These are phyloP conservation scores for Verticillium isaacii DNA, from an alignment of 2,329 filamentous ascomycete species.

Conservation along the genomic window DNA sequence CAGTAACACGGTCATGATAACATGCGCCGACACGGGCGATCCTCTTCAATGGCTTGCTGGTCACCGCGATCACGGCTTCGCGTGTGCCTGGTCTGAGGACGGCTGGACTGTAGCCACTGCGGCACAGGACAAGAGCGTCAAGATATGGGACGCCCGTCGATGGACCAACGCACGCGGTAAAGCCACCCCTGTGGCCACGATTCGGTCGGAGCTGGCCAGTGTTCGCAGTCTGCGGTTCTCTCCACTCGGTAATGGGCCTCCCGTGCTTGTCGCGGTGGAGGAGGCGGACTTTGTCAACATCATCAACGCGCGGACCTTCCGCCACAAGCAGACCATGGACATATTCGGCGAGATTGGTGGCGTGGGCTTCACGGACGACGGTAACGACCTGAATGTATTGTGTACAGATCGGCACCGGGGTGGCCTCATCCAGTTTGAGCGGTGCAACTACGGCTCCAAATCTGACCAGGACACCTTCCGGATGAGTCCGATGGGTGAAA, in stretches of 20 bases:
- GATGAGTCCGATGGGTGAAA: neutral
- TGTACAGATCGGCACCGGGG: slow-evolving; percentile 63
- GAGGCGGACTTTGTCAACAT: slow-evolving; percentile 70
- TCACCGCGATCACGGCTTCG: slow-evolving; percentile 68
- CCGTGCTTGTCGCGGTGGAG: slow-evolving; percentile 67
- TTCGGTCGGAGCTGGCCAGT: slow-evolving; percentile 63
- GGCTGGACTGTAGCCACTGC: slow-evolving; percentile 73
- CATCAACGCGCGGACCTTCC: slow-evolving; percentile 62
- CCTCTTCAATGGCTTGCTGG: slow-evolving; percentile 53
- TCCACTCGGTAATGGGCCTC: slow-evolving; percentile 61
- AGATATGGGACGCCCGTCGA: slow-evolving; percentile 71
- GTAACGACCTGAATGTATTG: slow-evolving; percentile 62
- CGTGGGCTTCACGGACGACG: slow-evolving; percentile 60
- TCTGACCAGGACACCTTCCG: neutral
- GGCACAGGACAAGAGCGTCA: slow-evolving; percentile 68
- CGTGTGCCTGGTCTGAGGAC: slow-evolving; percentile 76
- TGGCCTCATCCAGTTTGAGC: slow-evolving; percentile 60
- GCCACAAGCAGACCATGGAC: slow-evolving; percentile 64
- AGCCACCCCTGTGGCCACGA: slow-evolving; percentile 42
- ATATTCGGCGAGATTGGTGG: slow-evolving; percentile 74
- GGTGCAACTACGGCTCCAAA: slow-evolving; percentile 25
- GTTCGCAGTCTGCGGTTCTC: slow-evolving; percentile 69
- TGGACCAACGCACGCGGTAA: slow-evolving; percentile 53
- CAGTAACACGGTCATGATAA: slow-evolving; percentile 58
- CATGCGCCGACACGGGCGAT: slow-evolving; percentile 62